Base-by-base conservation (phyloP, 805 yeast genomes). In the Priceomyces haplophilus region DNA sequence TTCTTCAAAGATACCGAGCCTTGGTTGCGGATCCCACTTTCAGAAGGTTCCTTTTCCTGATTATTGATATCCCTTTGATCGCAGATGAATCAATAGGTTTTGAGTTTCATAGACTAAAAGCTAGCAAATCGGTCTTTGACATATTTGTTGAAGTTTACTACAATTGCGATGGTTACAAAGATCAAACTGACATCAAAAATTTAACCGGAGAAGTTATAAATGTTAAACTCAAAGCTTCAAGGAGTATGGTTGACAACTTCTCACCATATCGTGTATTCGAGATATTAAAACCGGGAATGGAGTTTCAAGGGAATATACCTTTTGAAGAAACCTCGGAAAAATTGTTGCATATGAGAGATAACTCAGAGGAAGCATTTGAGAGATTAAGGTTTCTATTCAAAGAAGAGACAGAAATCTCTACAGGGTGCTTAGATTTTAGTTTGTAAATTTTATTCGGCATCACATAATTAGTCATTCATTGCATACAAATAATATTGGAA, bases 121-220 rank as follows among this genome's bases (percentile, higher is more conserved):
- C 41, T 16, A 39, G 30, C 41, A 42, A 25, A 31, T 37, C 34
- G 17, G 48, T 45, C 8, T 38, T 41, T 12, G 30, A 37, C 10
- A 55, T 67, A 3, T 45, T 63, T 12, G 29, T 36, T 10, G 42
- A 55, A 25, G 43, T 62, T 6, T 50, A 37, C 24, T 38, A 48
- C 3, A 20, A 59, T 2, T 67, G 55, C 48, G 67, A 65, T 20
- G 75, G 75, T 1, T 70, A 56, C 43, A 59, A 55, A 33, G 75
- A 70, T 24, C 48, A 42, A 29, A 36, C 20, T 6, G 48, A 43
- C 7, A 19, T 61, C 12, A 34, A 35, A 17, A 12, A 23, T 5
- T 29, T 38, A 18, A 37, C 40, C 3, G 19, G 18, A 15, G 37
- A 36, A 3, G 11, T 29, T 11, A 7, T 29, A 17, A 29, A 34